A percentile compares a stretch with the other conserved stretches of the same genome.
These are phyloP conservation scores for Wickerhamomyces rabaulensis DNA, from an alignment of 805 yeast genomes.

Conservation along the genomic window DNA sequence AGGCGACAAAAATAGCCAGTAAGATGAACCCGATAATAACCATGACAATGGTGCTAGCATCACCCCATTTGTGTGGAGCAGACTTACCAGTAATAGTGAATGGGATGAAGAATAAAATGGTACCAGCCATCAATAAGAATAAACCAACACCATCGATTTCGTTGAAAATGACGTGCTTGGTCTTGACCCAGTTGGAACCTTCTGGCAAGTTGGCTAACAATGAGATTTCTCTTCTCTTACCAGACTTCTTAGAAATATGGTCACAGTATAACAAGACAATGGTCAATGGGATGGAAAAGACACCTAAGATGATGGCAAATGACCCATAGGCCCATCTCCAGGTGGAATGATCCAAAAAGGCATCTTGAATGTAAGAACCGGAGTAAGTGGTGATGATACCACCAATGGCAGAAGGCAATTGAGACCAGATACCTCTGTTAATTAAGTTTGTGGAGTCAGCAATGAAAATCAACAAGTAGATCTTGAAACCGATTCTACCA, in stretches of 20 bases:
- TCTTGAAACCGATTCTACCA: constrained; percentile 33
- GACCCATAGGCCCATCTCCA: constrained; percentile 51
- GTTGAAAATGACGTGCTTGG: constrained; percentile 10
- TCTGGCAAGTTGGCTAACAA: constrained; percentile 16
- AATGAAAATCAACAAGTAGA: constrained; percentile 31
- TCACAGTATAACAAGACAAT: constrained; percentile 22
- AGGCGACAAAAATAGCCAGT: constrained; percentile 12
- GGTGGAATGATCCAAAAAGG: constrained; percentile 26
- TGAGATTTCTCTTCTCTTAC: constrained; percentile 8
- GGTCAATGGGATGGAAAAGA: constrained; percentile 19
- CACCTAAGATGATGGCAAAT: constrained; percentile 33
- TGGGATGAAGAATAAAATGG: constrained; percentile 24
- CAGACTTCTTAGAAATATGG: constrained; percentile 11
- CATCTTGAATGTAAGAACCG: constrained; percentile 25
- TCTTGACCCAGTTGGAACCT: constrained; percentile 11
- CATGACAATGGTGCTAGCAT: constrained; percentile 21
- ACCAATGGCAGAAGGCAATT: constrained; percentile 30
- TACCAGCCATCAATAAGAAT: constrained; percentile 16
- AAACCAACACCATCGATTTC: constrained; percentile 24
- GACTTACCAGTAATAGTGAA: constrained; percentile 24
- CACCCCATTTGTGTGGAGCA: constrained; percentile 20
- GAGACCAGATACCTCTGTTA: constrained; percentile 33
- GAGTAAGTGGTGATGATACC: constrained; percentile 25
- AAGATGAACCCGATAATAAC: constrained; percentile 23
- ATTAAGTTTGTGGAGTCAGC: constrained; percentile 35